Percentiles rank a stretch among this genome's conserved stretches.
Conservation (phyloP, 139 green algal genomes). For the Chlorella ohadii region DNA sequence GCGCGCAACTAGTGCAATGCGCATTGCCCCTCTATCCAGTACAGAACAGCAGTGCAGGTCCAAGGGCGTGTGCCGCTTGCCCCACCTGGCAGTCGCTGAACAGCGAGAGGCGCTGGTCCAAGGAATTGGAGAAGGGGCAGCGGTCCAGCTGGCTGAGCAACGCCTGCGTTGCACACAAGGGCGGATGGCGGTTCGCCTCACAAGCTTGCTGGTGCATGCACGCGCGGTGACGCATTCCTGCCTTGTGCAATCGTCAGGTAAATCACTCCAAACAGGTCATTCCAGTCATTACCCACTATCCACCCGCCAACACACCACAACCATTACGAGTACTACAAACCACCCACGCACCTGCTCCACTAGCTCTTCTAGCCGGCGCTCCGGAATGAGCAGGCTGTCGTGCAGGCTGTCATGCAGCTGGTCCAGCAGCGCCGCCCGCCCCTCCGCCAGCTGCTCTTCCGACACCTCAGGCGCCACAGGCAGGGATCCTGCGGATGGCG, state of each 20-base stretch:
- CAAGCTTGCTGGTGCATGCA: not conserved
- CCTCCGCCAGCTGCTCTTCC: slow-evolving; percentile 2
- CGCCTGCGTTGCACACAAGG: not conserved
- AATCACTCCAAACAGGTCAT: too few species aligned
- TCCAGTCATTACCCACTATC: too few species aligned
- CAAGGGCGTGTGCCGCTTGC: too few species aligned
- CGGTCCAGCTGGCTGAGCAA: slow-evolving; percentile 41
- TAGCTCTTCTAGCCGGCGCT: slow-evolving; percentile 74
- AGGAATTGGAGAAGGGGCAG: slow-evolving; percentile 78
- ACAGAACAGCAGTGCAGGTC: too few species aligned
- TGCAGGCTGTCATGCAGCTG: slow-evolving; percentile 48
- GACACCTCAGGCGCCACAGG: too few species aligned
- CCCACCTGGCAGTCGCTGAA: slow-evolving; percentile 73
- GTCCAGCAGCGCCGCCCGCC: slow-evolving; percentile 41
- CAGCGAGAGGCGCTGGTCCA: slow-evolving; percentile 55
- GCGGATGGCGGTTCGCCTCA: not conserved
- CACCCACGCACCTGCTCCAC: slow-evolving; percentile 66
- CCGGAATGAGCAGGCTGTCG: slow-evolving; percentile 71
- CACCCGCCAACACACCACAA: too few species aligned
- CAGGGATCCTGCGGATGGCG: too few species aligned
- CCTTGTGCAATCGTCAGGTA: too few species aligned
- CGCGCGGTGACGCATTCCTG: too few species aligned
- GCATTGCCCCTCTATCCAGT: too few species aligned
- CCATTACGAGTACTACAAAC: too few species aligned
- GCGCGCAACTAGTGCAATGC: too few species aligned